Conservation (phyloP, 2,329 filamentous ascomycete species). For the Colletotrichum phormii region DNA sequence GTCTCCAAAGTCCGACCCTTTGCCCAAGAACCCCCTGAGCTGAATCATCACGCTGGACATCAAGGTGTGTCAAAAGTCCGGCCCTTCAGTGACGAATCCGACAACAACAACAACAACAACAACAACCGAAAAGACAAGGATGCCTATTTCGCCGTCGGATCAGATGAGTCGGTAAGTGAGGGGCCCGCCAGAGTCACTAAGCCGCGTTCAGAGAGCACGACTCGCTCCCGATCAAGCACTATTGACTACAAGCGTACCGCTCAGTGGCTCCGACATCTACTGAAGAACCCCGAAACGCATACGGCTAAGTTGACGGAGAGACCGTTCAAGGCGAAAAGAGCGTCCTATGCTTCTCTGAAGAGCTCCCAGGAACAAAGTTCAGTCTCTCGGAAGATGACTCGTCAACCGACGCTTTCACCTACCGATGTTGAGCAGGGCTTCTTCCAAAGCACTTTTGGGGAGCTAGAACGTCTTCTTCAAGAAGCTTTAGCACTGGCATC, state of each 20-base stretch:
- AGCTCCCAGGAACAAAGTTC: neutral
- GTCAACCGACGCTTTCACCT: conserved; percentile 31
- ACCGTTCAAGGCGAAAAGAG: conserved; percentile 29
- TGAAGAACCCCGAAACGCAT: conserved; percentile 43
- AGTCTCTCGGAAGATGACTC: conserved; percentile 29
- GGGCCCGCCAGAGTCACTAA: conserved; percentile 10
- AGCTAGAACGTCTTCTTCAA: conserved; percentile 59
- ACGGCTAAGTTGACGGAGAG: conserved; percentile 44
- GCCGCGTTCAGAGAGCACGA: conserved; percentile 38
- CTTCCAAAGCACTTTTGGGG: conserved; percentile 52
- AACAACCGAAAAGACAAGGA: no score
- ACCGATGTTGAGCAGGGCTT: conserved; percentile 36
- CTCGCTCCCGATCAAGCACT: conserved; percentile 41
- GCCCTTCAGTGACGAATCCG: conserved; percentile 16
- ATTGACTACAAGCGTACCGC: conserved; percentile 48
- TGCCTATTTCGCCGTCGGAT: conserved; percentile 10
- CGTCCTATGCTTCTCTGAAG: neutral
- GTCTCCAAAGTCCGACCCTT: conserved; percentile 29
- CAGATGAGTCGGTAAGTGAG: conserved; percentile 18
- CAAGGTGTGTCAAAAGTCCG: conserved; percentile 22
- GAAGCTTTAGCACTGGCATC: conserved; percentile 59
- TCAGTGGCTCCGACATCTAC: conserved; percentile 48
- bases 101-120: neutral
- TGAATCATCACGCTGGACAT: conserved; percentile 34
- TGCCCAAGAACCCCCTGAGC: conserved; percentile 12